Evolutionary conservation across 768 basidiomycete genomes (phyloP).

Genomic region (Coprinellus micaceus): DNA sequence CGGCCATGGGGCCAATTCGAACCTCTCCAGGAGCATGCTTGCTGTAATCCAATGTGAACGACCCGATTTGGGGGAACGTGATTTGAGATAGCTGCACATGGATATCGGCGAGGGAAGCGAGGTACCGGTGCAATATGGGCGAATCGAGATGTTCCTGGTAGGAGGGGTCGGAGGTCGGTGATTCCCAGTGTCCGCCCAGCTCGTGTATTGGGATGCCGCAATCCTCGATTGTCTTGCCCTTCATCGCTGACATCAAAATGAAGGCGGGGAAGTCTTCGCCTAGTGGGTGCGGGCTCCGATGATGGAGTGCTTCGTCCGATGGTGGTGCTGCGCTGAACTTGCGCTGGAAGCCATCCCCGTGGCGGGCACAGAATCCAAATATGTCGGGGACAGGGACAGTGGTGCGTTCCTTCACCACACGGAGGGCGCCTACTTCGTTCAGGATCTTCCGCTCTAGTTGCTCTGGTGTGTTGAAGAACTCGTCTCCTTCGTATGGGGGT

Average conservation of each 20-base stretch:
- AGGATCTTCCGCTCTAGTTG: conserved; percentile 42
- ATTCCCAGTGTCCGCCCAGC: conserved; percentile 21
- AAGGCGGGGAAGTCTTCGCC: conserved; percentile 37
- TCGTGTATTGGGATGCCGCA: conserved; percentile 36
- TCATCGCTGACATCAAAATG: conserved; percentile 39
- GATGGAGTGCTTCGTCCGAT: conserved; percentile 11
- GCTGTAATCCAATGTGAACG: conserved; percentile 29
- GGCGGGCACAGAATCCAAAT: conserved; percentile 25
- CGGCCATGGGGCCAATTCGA: conserved; percentile 36
- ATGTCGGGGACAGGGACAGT: conserved; percentile 38
- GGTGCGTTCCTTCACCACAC: conserved; percentile 37
- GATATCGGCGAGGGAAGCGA: conserved; percentile 39
- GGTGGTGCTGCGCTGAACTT: conserved; percentile 1
- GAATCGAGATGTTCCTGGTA: conserved; percentile 25
- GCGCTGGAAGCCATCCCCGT: conserved; percentile 9
- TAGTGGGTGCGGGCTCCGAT: conserved; percentile 32
- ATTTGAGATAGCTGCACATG: conserved; percentile 38
- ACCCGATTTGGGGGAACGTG: conserved; percentile 37
- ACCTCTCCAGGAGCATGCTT: conserved; percentile 26
- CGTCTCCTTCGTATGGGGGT: conserved; percentile 32
- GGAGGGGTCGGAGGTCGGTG: conserved; percentile 27
- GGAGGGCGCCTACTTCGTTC: conserved; percentile 41
- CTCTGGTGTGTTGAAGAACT: conserved; percentile 39
- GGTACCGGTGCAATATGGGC: conserved; percentile 34
- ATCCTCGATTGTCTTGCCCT: conserved; percentile 39